Evolutionary conservation across 495 filamentous ascomycete genomes (phyloP).

Genomic region (Aspergillus wentii): DNA sequence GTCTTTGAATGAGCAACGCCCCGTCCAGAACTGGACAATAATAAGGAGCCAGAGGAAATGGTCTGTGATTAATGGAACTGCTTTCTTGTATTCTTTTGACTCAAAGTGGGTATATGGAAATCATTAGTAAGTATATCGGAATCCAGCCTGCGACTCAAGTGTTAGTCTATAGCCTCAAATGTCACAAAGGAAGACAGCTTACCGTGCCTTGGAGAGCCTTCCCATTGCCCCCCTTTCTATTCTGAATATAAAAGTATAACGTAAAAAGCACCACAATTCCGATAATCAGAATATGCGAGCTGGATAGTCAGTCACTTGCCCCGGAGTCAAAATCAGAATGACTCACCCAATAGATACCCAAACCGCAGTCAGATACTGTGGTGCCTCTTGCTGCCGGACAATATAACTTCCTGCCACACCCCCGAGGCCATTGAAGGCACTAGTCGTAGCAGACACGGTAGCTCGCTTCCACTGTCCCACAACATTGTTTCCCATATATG

Average conservation of each 20-base stretch:
- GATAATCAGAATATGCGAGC: slow-evolving; percentile 64
- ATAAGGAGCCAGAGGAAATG: too few species aligned
- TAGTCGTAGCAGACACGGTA: slow-evolving; percentile 62
- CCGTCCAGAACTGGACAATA: too few species aligned
- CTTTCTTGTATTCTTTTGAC: too few species aligned
- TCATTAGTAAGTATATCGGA: slow-evolving; percentile 51
- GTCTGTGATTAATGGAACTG: too few species aligned
- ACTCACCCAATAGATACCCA: slow-evolving; percentile 65
- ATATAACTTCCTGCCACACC: slow-evolving; percentile 76
- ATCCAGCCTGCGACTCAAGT: slow-evolving; percentile 24
- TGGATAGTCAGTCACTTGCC: too few species aligned
- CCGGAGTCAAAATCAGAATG: background rate
- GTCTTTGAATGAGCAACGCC: too few species aligned
- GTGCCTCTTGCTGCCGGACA: slow-evolving; percentile 62
- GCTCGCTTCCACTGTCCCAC: slow-evolving; percentile 73
- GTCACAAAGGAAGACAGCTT: background rate
- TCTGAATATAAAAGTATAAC: slow-evolving; percentile 56
- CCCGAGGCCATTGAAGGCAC: slow-evolving; percentile 68
- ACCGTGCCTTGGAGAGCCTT: slow-evolving; percentile 4
- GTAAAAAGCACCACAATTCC: slow-evolving; percentile 55
- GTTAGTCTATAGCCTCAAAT: background rate
- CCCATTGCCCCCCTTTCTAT: slow-evolving; percentile 47
- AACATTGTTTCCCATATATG: slow-evolving; percentile 69
- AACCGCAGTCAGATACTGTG: slow-evolving; percentile 63
- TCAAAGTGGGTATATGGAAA: too few species aligned